Base-by-base conservation (phyloP, 2,329 filamentous ascomycete genomes). In the Catunica adiposa region DNA sequence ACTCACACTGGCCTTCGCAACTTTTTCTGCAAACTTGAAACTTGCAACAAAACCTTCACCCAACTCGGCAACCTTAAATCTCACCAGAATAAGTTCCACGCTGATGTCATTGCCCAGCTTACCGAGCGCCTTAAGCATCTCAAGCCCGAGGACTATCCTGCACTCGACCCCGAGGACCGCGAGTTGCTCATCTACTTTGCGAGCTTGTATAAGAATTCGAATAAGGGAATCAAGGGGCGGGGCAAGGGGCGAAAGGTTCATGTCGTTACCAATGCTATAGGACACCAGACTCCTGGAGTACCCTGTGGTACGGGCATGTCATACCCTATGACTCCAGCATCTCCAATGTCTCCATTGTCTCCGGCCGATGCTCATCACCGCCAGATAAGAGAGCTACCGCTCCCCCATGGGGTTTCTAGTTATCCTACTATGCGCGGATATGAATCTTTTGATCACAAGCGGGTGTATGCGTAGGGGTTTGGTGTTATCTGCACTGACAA, bases 141-240 rank as follows among this genome's bases (percentile, higher is more conserved):
- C 57, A 69, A 71, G 37, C 76, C 82, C 54, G 74, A 73, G n/a
- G 78, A 83, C 38, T 70, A 73, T 3, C 75, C 82, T 38, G 68
- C 70, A 3, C 78, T 83, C 40, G 70, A 73, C 2, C 75, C 82
- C 42, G 68, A 70, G 3, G 87, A 96, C 63, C 82, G 79, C 59
- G 83, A 88, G 58, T 73, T 96, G 53, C 88, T 85, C 73, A 79
- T 84, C 62, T 94, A 95, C 70, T 92, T 97, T 65, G 78, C 82
- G 3, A 76, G 76, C 0, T 74, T 95, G n/a, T 96, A 95, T 76
- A 95, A 94, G 73, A 94, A 97, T 70, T 89, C 85, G 70, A 97
- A 97, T 76, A 95, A 95, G 68, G 92, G 92, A 1, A 96, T 97
- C 73, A 97, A 96, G 69, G 92, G 92, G 9, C 82, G 92, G 48